Conservation (phyloP, 164 flowering plant species). For the Tetrastigma voinierianum region DNA sequence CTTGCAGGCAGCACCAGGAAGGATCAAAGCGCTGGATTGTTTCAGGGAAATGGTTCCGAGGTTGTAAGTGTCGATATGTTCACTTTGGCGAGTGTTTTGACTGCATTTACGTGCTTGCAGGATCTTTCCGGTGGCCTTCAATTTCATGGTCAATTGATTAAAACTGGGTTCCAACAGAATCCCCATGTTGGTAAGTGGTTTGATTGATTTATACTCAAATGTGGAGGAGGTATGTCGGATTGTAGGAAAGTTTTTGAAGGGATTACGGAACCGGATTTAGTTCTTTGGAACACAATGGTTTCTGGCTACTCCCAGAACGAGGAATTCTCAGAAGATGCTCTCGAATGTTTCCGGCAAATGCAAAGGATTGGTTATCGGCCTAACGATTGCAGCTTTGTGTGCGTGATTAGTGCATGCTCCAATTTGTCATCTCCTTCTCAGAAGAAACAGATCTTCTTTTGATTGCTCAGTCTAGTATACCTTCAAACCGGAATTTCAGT, state of each 20-base stretch:
- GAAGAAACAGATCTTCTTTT: slow-evolving; percentile 65
- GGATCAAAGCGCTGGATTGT: slow-evolving; percentile 61
- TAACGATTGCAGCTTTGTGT: slow-evolving; percentile 83
- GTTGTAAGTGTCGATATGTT: slow-evolving; percentile 62
- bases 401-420: slow-evolving; percentile 77
- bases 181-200: slow-evolving; percentile 83
- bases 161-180: slow-evolving; percentile 59
- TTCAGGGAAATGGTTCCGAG: slow-evolving; percentile 52
- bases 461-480: slow-evolving; percentile 57
- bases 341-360: slow-evolving; percentile 62
- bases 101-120: slow-evolving; percentile 61
- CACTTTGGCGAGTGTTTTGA: slow-evolving; percentile 76
- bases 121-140: slow-evolving; percentile 71
- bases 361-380: slow-evolving; percentile 57
- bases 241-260: slow-evolving; percentile 60
- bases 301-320: slow-evolving; percentile 72
- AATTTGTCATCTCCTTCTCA: slow-evolving; percentile 68
- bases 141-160: slow-evolving; percentile 75
- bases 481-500: slow-evolving; percentile 53
- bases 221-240: slow-evolving; percentile 47
- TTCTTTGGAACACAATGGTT: slow-evolving; percentile 93
- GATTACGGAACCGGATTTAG: slow-evolving; percentile 59
- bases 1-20: slow-evolving; percentile 65
- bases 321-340: slow-evolving; percentile 60
- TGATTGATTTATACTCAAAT: slow-evolving; percentile 78